Evolutionary conservation across 1,284 basidiomycete species (phyloP).

Genomic region (Cystobasidium slooffiae): DNA sequence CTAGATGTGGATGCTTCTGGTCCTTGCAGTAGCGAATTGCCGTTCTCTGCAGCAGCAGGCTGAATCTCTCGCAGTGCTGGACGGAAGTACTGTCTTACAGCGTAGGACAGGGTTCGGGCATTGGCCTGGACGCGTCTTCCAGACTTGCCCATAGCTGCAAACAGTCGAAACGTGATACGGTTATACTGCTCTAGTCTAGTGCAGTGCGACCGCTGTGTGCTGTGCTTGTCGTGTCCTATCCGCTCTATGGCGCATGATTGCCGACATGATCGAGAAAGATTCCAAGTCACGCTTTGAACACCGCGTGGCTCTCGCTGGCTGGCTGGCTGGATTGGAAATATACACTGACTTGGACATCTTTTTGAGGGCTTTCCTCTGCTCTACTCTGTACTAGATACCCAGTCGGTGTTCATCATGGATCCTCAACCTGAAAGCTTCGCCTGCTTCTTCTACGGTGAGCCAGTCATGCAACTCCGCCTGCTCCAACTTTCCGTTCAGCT

Average conservation of each 20-base stretch:
- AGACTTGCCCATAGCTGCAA: constrained; percentile 5
- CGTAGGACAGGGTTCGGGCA: constrained; percentile 26
- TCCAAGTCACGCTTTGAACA: not conserved
- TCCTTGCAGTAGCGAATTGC: no score
- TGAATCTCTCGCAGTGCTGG: constrained; percentile 25
- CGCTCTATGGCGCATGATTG: no score
- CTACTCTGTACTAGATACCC: not conserved
- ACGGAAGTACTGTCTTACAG: constrained; percentile 31
- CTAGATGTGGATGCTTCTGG: no score
- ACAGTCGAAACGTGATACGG: not conserved
- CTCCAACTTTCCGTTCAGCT: not conserved
- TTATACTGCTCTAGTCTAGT: no score
- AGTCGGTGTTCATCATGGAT: constrained; percentile 5
- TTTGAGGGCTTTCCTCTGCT: not conserved
- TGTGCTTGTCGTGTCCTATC: no score
- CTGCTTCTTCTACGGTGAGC: constrained; percentile 43
- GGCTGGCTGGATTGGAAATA: no score
- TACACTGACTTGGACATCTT: no score
- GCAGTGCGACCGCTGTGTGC: no score
- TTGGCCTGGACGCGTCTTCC: constrained; percentile 33
- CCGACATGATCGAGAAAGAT: constrained; percentile 9
- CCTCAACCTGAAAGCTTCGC: not conserved
- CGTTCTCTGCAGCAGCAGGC: not conserved
- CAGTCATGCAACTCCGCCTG: not conserved
- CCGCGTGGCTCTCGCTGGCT: no score